Base-by-base conservation (phyloP, 1,139 yeast species). In the Magnusiomyces fungicola region DNA sequence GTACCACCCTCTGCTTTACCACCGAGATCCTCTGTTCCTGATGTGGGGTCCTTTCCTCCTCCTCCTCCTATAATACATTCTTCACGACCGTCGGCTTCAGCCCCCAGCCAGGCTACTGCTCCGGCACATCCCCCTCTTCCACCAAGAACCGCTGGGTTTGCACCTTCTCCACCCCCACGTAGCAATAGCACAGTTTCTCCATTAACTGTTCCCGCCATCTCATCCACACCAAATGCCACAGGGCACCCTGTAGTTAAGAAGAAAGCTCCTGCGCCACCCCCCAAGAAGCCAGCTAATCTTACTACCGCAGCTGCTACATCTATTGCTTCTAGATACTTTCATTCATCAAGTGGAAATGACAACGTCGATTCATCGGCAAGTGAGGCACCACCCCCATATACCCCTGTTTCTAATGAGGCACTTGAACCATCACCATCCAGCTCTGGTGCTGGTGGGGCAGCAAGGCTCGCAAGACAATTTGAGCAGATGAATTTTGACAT, bases 401-500 rank as follows among this genome's bases (percentile, higher is more conserved):
- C 49, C 25, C 25, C 32, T 5, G 30, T 30, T 14, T n/a, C 40
- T 9, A 22, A 7, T 16, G 32, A 29, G 5, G 7, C 21, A 3
- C 9, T 21, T 10, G 29, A 42, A n/a, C 22, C 45, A 4, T 19
- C 43, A 27, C 10, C 14, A 16, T n/a, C 16, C 5, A 42, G 16
- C 19, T 25, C 45, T 25, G 19, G 21, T 24, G 25, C 27, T 16
- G 29, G 32, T 6, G 43, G 43, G 14, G 44, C 44, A 19, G 38
- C 48, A 2, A 36, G 49, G 16, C 45, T 51, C 16, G 54, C 52
- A 1, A 30, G 34, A 14, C 44, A 44, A n/a, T 50, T 50, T 29
- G 49, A 50, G n/a, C 41, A 41, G 27, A 40, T 38, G 36, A 43
- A 18, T 41, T 22, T 39, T 3, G 19, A 34, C 38, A 34, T 34